Evolutionary conservation across 2,329 filamentous ascomycete species (phyloP), one percentile per base, ranked within the genome.

Genomic region (Aspergillus texensis): DNA sequence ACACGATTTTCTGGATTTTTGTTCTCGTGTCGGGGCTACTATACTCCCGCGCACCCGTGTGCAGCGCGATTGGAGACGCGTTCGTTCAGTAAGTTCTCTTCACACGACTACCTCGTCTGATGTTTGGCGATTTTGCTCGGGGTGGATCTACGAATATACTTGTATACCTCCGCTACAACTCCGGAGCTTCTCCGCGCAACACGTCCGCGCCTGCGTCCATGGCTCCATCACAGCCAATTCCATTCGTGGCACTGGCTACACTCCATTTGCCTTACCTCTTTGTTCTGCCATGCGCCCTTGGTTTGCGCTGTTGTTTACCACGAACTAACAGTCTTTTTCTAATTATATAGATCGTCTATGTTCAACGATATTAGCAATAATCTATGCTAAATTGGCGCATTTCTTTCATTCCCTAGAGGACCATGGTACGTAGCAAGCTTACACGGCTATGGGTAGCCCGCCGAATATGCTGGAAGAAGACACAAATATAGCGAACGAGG

Each of bases 381-480:
- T 63, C 62, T 70, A 70, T 69, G 68, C 68, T 72, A 69, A 68
- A 71, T 67, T 69, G 66, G 67, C 69, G 69, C 71, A 69, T 68
- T 58, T 62, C 52, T 58, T 30, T 50, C 58, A 48, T 60, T 60
- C 46, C 41, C 48, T 67, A 67, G 60, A 68, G 56, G 65, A 76
- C 62, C 62, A 77, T 78, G 75, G 75, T 77, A 72, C 61, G 75
- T 68, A 46, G 66, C 36, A 58, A 63, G 39, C 46, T 41, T 55
- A 19, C 19, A 52, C 48, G 9, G 48, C 48, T n/a, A 32, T 8
- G 8, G 4, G 48, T 10, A 6, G 19, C 16, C 19, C 28, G 28
- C 26, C 19, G 28, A 32, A 12, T 52, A 21, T 52, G 48, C 16
- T n/a, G 9, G 48, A n/a, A 12, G 21, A 32, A 52, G 28, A 12